Conservation (phyloP, 805 yeast species). For the Suhomyces pyralidae region DNA sequence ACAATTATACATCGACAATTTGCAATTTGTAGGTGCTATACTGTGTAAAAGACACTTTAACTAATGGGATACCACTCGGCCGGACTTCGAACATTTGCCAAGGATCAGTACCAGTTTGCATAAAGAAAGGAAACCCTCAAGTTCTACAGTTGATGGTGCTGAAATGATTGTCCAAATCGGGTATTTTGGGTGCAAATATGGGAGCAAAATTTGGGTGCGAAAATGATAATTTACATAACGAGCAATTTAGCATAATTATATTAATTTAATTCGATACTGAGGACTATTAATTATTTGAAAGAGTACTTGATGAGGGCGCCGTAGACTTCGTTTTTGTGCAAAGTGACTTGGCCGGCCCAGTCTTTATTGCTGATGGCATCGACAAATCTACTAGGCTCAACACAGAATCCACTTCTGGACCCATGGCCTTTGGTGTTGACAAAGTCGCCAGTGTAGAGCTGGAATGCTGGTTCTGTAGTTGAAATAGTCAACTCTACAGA, state of each 20-base stretch:
- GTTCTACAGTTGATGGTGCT: background rate
- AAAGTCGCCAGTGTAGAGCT: conserved; percentile 60
- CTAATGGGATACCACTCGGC: too few relatives aligned
- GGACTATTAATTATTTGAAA: conserved; percentile 4
- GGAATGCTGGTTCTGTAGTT: conserved; percentile 67
- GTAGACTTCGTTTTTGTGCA: conserved; percentile 48
- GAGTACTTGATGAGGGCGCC: conserved; percentile 45
- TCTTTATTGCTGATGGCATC: conserved; percentile 48
- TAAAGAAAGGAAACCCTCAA: too few relatives aligned
- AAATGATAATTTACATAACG: too few relatives aligned
- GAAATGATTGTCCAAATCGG: background rate
- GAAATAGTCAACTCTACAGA: conserved; percentile 39
- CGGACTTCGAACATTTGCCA: too few relatives aligned
- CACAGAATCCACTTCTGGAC: conserved; percentile 54
- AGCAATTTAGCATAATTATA: background rate
- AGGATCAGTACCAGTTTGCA: too few relatives aligned
- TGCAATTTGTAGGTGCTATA: too few relatives aligned
- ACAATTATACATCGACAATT: too few relatives aligned
- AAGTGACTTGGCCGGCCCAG: conserved; percentile 49
- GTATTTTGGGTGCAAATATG: background rate
- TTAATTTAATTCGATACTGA: background rate
- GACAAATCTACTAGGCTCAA: conserved; percentile 59
- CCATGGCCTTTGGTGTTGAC: conserved; percentile 36
- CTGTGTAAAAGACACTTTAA: too few relatives aligned
- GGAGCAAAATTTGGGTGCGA: background rate